These are phyloP conservation scores for Backusella tuberculispora DNA, from an alignment of 192 early-diverging fungal genomes.

Conservation along the genomic window DNA sequence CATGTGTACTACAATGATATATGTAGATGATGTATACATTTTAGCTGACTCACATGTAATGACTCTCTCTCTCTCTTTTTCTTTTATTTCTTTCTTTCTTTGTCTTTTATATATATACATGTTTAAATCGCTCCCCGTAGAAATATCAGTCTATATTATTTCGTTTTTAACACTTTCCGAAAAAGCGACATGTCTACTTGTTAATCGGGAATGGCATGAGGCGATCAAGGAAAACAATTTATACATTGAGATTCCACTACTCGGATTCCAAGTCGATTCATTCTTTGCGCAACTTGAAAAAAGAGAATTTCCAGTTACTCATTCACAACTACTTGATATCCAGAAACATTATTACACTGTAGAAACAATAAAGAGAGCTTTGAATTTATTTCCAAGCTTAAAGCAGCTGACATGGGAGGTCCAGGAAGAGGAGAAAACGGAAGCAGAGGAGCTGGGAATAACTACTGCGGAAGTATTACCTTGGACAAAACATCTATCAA, in stretches of 20 bases:
- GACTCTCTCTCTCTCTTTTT: not conserved
- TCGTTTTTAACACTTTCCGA: not conserved
- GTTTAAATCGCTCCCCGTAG: not conserved
- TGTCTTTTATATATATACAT: not conserved
- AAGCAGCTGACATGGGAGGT: not conserved
- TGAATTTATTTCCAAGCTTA: not conserved
- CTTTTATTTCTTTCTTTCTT: not conserved
- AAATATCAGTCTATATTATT: not conserved
- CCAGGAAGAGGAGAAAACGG: not conserved
- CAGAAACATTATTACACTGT: not conserved
- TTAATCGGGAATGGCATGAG: conserved; percentile 4
- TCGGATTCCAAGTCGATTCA: not conserved
- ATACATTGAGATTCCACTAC: not conserved
- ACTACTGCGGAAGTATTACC: not conserved
- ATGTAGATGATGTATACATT: not conserved
- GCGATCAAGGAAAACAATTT: not conserved
- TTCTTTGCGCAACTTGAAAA: not conserved
- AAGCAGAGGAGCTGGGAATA: too few relatives aligned
- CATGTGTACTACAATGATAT: not conserved
- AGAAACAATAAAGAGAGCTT: not conserved
- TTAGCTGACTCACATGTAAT: not conserved
- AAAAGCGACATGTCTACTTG: conserved; percentile 3
- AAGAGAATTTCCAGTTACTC: not conserved
- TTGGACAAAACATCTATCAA: not conserved
- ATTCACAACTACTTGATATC: not conserved